phyloP scores from a whole-genome alignment of 352 stramenopile species.

The Globisporangium iwayamae region DNA sequence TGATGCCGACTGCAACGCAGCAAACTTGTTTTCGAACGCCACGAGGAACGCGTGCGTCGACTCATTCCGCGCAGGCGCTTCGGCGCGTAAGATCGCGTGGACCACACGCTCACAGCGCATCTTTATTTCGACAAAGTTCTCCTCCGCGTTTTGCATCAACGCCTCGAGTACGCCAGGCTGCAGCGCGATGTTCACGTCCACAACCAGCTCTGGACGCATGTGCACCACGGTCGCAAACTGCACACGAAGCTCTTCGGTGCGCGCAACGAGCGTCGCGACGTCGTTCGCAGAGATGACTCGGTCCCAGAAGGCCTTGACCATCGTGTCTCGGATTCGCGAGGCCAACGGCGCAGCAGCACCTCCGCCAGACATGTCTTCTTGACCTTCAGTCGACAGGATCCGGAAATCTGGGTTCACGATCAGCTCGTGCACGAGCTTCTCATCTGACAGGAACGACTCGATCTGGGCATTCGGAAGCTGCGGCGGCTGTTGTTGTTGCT shows the following conservation, averaged over 20 bases:
- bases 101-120: conserved; percentile 40
- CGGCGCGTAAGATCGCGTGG: conserved; percentile 37
- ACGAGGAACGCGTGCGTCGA: conserved; percentile 38
- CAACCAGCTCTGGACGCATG: conserved; percentile 27
- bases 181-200: conserved; percentile 39
- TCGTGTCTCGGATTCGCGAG: conserved; percentile 40
- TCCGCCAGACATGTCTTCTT: conserved; percentile 9
- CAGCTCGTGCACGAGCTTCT: conserved; percentile 64
- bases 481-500: conserved; percentile 4
- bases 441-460: conserved; percentile 46
- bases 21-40: conserved; percentile 26
- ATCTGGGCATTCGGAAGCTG: conserved; percentile 26
- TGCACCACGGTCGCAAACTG: conserved; percentile 29
- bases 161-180: conserved; percentile 23
- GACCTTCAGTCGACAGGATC: conserved; percentile 15
- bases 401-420: conserved; percentile 69
- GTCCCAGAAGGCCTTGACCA: conserved; percentile 73
- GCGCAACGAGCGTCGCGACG: conserved; percentile 35
- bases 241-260: conserved; percentile 47
- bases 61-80: conserved; percentile 49
- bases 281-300: conserved; percentile 48
- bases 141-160: conserved; percentile 32
- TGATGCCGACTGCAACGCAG: conserved; percentile 18
- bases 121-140: conserved; percentile 31
- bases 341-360: conserved; percentile 25